Evolutionary conservation across 2,329 filamentous ascomycete species (phyloP).

Genomic region (Aspergillus neotritici): DNA sequence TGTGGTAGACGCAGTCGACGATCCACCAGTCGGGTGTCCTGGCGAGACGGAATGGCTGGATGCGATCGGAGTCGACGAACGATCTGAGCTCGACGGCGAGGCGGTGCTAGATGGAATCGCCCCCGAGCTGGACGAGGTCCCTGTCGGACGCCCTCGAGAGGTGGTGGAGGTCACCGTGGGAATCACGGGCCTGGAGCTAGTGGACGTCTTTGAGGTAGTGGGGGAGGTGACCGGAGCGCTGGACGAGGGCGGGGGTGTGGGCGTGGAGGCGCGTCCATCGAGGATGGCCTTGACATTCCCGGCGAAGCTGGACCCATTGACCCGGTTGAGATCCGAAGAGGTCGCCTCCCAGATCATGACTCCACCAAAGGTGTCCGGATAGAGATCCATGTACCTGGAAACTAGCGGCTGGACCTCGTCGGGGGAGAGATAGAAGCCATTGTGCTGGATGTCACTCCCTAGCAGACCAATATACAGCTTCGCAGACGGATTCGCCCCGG

Average conservation of each 20-base stretch:
- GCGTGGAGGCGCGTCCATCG: constrained; percentile 19
- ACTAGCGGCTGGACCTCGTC: constrained; percentile 44
- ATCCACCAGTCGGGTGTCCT: neutral
- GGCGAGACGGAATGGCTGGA: constrained; percentile 3
- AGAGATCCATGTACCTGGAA: constrained; percentile 35
- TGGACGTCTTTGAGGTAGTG: neutral
- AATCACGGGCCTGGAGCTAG: neutral
- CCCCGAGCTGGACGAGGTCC: neutral
- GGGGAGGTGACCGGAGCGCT: constrained; percentile 8
- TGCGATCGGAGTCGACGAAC: neutral
- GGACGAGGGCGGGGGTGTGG: constrained; percentile 15
- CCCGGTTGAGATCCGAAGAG: constrained; percentile 42
- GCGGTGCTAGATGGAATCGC: neutral
- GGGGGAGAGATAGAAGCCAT: constrained; percentile 44
- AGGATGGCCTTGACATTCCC: constrained; percentile 47
- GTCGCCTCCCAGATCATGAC: constrained; percentile 57
- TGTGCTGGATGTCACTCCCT: constrained; percentile 27
- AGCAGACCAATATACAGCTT: constrained; percentile 53
- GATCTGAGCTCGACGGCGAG: constrained; percentile 2
- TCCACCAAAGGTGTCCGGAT: constrained; percentile 48
- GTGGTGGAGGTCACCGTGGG: constrained; percentile 1
- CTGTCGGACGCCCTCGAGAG: neutral
- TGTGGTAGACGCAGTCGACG: constrained; percentile 10
- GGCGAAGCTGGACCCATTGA: constrained; percentile 42
- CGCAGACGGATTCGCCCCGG: constrained; percentile 37